These are phyloP conservation scores for Leccinum sublutescens DNA, from an alignment of 768 basidiomycete genomes.

Conservation along the genomic window DNA sequence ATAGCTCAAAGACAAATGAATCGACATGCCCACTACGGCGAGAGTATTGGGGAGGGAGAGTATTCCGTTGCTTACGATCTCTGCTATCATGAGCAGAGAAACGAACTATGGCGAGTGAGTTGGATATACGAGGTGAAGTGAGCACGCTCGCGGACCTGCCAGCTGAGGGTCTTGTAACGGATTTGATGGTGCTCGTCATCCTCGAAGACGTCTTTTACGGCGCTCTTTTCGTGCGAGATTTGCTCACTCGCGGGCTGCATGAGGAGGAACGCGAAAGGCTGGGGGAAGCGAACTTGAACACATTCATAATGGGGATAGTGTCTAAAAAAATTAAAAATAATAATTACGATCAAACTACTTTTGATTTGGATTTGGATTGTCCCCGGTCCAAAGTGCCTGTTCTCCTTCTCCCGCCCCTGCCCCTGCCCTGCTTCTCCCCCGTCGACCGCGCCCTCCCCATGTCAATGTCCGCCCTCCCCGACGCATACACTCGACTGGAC, in stretches of 20 bases:
- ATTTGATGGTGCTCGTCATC: constrained; percentile 37
- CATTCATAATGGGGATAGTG: not conserved
- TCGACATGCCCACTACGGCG: constrained; percentile 2
- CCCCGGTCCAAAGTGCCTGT: not conserved
- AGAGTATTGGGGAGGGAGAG: not conserved
- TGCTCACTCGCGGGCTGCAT: not conserved
- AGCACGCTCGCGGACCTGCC: not conserved
- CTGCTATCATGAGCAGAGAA: constrained; percentile 1
- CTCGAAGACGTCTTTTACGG: constrained; percentile 36
- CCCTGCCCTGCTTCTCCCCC: not conserved
- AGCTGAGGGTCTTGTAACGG: constrained; percentile 3
- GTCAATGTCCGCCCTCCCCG: constrained; percentile 19
- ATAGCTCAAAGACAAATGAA: not conserved
- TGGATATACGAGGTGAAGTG: too few relatives aligned
- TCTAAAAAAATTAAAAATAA: not conserved
- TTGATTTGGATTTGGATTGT: not conserved
- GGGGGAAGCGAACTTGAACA: not conserved
- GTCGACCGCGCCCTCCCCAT: constrained; percentile 11
- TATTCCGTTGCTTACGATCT: constrained; percentile 7
- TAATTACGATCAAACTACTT: not conserved
- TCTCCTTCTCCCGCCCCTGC: not conserved
- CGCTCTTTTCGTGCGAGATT: not conserved
- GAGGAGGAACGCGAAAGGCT: not conserved
- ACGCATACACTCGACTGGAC: constrained; percentile 16
- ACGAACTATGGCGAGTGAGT: not conserved